A percentile compares a stretch with the other conserved stretches of the same genome.
phyloP scores from a whole-genome alignment of 179 eudicot species.

The Nepenthes alata region DNA sequence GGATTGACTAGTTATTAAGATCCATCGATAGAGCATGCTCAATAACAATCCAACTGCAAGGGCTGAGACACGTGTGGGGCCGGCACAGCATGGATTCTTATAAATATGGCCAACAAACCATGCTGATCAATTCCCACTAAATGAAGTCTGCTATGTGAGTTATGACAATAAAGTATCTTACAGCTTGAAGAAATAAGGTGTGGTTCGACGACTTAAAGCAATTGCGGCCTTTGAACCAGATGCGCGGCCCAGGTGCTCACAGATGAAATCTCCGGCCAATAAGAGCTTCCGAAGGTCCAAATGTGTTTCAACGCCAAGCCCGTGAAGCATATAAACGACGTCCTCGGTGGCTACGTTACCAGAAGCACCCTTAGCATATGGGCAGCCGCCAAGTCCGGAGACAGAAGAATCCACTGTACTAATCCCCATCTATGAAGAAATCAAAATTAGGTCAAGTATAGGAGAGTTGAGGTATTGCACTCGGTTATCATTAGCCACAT shows the following conservation, averaged over 20 bases:
- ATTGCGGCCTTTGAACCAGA: constrained; percentile 63
- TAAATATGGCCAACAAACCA: no score
- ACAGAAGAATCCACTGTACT: constrained; percentile 61
- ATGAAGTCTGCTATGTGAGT: no score
- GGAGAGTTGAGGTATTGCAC: no score
- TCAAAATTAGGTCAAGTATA: background rate
- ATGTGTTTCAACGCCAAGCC: constrained; percentile 50
- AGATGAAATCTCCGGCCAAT: constrained; percentile 60
- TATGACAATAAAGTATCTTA: constrained; percentile 15
- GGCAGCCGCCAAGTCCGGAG: constrained; percentile 83
- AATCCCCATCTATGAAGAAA: constrained; percentile 53
- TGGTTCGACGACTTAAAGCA: constrained; percentile 35
- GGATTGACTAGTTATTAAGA: no score
- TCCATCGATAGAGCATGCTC: no score
- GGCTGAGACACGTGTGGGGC: no score
- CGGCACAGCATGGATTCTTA: no score
- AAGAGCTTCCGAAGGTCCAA: constrained; percentile 58
- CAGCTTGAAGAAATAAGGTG: constrained; percentile 42
- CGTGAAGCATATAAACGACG: constrained; percentile 68
- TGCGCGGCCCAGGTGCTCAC: constrained; percentile 49
- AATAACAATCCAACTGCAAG: no score
- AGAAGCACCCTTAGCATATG: constrained; percentile 82
- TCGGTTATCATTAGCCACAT: no score
- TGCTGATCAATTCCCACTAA: no score
- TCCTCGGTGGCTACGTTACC: constrained; percentile 89